A percentile compares a stretch with the other conserved stretches of the same genome.
Evolutionary conservation across 768 basidiomycete species (phyloP).

Genomic region (Tulasnella calospora): DNA sequence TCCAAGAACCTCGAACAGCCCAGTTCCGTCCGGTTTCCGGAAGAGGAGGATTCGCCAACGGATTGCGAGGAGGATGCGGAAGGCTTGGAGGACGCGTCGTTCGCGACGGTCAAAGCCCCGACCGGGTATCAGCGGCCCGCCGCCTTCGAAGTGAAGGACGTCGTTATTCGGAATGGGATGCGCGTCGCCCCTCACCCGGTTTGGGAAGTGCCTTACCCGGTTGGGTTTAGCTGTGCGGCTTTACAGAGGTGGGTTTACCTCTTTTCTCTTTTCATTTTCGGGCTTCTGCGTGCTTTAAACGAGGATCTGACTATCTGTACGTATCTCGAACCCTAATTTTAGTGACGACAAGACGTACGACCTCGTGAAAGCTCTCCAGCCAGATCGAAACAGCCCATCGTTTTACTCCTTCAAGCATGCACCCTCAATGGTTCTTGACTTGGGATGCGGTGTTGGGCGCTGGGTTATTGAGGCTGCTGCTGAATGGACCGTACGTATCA

Average conservation of each 20-base stretch:
- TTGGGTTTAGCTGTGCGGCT: constrained; percentile 19
- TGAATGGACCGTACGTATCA: constrained; percentile 47
- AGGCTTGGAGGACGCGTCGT: not conserved
- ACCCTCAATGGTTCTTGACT: constrained; percentile 57
- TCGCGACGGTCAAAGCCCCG: not conserved
- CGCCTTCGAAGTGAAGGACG: constrained; percentile 8
- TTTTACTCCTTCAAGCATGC: constrained; percentile 52
- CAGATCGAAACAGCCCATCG: constrained; percentile 48
- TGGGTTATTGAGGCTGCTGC: constrained; percentile 63
- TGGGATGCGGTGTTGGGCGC: constrained; percentile 68
- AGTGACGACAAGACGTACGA: constrained; percentile 56
- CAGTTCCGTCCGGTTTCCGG: not conserved
- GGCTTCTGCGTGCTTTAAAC: not conserved
- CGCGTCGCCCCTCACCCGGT: not conserved
- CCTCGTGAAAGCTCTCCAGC: constrained; percentile 54
- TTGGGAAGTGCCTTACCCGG: constrained; percentile 23
- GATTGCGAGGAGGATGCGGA: constrained; percentile 1
- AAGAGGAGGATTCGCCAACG: constrained; percentile 14
- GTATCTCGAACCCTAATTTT: not conserved
- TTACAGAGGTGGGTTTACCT: constrained; percentile 17
- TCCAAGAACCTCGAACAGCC: not conserved
- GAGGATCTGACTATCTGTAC: not conserved
- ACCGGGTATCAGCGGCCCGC: not conserved
- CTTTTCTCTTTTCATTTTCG: not conserved
- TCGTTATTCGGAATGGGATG: constrained; percentile 17